Conservation (phyloP, 2,329 filamentous ascomycete genomes). For the Lachnellula arida region DNA sequence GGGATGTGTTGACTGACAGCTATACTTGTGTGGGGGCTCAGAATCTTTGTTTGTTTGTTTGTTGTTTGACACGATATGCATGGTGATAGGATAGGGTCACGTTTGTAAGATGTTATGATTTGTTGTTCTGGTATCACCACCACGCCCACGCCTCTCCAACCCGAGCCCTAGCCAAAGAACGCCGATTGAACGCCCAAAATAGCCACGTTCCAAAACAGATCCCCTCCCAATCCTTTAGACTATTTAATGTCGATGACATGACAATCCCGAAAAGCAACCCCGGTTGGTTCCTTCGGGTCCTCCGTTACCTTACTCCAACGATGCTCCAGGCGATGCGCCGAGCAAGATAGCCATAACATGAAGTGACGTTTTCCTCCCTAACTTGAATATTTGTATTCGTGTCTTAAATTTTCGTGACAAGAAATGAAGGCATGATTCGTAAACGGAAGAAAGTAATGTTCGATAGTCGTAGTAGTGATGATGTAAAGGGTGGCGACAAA, state of each 20-base stretch:
- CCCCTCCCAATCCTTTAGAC: slow-evolving; percentile 14
- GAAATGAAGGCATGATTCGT: slow-evolving; percentile 27
- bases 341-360: slow-evolving; percentile 22
- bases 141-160: slow-evolving; percentile 18
- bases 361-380: slow-evolving; percentile 19
- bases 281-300: slow-evolving; percentile 9
- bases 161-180: slow-evolving; percentile 17
- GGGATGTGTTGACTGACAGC: slow-evolving; percentile 10
- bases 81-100: neutral
- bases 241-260: slow-evolving; percentile 9
- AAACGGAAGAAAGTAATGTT: slow-evolving; percentile 11
- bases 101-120: slow-evolving; percentile 14
- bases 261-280: slow-evolving; percentile 16
- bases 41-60: neutral
- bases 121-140: slow-evolving; percentile 23
- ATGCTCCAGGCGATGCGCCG: slow-evolving; percentile 29
- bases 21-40: neutral
- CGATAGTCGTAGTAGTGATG: neutral
- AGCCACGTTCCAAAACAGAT: slow-evolving; percentile 8
- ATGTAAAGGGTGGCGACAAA: slow-evolving; percentile 8
- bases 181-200: slow-evolving; percentile 14
- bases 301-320: slow-evolving; percentile 21
- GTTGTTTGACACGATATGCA: neutral
- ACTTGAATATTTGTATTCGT: slow-evolving; percentile 8
- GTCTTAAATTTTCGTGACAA: slow-evolving; percentile 22